Evolutionary conservation across 345 rosid species (phyloP).

Genomic region (Camelina sativa): DNA sequence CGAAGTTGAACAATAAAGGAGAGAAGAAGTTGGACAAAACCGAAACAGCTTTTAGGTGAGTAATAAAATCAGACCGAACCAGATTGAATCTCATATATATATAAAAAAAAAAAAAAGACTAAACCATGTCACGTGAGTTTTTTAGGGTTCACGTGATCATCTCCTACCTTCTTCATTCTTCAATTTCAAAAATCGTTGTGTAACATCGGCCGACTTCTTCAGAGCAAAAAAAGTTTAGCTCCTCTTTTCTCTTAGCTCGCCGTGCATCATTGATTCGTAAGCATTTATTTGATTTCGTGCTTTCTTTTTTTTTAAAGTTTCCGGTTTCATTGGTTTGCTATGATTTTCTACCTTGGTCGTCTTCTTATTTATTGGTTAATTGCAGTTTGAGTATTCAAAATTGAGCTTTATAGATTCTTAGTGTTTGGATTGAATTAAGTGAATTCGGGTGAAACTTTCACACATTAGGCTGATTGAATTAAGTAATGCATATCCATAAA

Average conservation of each 20-base stretch:
- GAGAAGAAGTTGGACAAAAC: conserved; percentile 6
- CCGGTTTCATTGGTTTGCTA: not conserved
- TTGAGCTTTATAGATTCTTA: conserved; percentile 7
- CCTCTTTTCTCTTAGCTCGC: conserved; percentile 17
- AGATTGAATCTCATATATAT: not conserved
- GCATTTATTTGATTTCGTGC: not conserved
- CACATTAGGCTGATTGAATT: not conserved
- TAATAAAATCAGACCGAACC: conserved; percentile 7
- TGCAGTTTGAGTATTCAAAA: not conserved
- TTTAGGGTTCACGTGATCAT: conserved; percentile 38
- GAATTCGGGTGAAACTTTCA: not conserved
- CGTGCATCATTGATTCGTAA: not conserved
- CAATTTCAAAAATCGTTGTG: not conserved
- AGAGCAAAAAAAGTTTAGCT: not conserved
- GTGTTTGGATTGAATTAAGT: not conserved
- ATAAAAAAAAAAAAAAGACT: too few species aligned
- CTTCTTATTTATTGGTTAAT: conserved; percentile 4
- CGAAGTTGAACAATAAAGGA: conserved; percentile 2
- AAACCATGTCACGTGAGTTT: conserved; percentile 29
- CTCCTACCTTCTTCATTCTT: not conserved
- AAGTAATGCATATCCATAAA: not conserved
- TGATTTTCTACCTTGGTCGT: too few species aligned
- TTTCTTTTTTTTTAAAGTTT: not conserved
- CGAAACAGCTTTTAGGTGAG: conserved; percentile 4
- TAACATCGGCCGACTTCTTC: conserved; percentile 1